Evolutionary conservation across 2,329 filamentous ascomycete genomes (phyloP).

Genomic region (Fusarium torreyae): DNA sequence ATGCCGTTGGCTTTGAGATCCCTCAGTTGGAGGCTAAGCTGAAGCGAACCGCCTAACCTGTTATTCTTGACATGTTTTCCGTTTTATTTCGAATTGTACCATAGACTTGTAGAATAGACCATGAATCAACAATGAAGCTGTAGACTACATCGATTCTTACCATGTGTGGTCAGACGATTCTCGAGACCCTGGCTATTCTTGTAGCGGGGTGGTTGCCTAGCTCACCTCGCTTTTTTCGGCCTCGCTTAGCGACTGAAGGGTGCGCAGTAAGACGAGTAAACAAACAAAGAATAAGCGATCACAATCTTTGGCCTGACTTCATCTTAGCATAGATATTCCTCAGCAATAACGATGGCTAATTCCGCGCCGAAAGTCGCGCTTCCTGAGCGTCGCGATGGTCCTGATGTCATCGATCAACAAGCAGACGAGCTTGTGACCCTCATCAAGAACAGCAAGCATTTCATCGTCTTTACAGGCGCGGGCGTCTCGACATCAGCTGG

Average conservation of each 20-base stretch:
- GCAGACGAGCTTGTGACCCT: conserved; percentile 55
- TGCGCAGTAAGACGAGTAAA: not conserved
- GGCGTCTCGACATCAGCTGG: conserved; percentile 64
- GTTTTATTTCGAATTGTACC: not conserved
- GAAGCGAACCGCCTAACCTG: not conserved
- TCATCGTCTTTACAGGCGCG: conserved; percentile 64
- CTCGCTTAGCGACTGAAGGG: not conserved
- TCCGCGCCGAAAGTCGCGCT: conserved; percentile 33
- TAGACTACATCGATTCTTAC: no score
- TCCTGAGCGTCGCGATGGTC: conserved; percentile 32
- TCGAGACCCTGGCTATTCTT: not conserved
- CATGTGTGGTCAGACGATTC: not conserved
- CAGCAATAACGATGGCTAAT: conserved; percentile 21
- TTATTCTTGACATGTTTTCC: not conserved
- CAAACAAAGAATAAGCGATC: not conserved
- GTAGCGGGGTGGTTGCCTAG: conserved; percentile 37
- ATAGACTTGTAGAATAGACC: not conserved
- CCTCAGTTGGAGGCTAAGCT: conserved; percentile 8
- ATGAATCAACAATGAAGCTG: no score
- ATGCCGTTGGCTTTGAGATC: conserved; percentile 18
- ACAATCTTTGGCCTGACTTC: no score
- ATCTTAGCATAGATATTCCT: no score
- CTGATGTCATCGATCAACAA: conserved; percentile 50
- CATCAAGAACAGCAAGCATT: conserved; percentile 61
- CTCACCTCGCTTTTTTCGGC: no score